Evolutionary conservation across 768 basidiomycete genomes (phyloP).

Genomic region (Leccinum variicolor): DNA sequence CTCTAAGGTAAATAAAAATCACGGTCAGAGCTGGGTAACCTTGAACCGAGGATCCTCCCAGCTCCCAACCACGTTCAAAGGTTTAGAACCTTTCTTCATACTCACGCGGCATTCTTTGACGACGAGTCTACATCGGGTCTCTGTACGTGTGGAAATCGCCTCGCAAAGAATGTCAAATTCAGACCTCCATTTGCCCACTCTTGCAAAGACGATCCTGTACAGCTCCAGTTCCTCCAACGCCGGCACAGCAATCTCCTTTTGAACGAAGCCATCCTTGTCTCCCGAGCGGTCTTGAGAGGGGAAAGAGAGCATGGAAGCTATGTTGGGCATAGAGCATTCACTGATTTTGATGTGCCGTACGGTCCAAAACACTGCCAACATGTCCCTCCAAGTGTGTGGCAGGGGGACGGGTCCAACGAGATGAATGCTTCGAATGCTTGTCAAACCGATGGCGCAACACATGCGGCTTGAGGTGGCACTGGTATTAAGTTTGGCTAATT

Average conservation of each 20-base stretch:
- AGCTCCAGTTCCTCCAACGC: not conserved
- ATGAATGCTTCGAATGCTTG: not conserved
- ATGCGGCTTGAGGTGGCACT: not conserved
- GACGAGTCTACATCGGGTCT: not conserved
- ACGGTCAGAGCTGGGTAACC: not conserved
- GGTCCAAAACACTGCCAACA: not conserved
- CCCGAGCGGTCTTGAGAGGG: not conserved
- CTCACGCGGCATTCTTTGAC: not conserved
- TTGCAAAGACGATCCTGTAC: not conserved
- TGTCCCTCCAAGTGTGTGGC: constrained; percentile 1
- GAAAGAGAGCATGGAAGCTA: not conserved
- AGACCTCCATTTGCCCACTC: not conserved
- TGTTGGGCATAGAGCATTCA: not conserved
- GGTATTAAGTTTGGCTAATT: too few species aligned
- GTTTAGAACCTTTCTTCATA: not conserved
- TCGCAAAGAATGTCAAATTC: not conserved
- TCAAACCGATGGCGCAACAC: not conserved
- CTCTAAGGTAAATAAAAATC: not conserved
- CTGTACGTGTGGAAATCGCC: not conserved
- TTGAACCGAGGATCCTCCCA: not conserved
- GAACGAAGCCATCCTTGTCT: not conserved
- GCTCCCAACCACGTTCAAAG: not conserved
- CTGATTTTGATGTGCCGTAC: constrained; percentile 3
- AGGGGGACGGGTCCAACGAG: not conserved
- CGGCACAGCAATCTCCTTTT: not conserved